Percentiles rank a stretch among this genome's conserved stretches.
phyloP scores from a whole-genome alignment of 169 alveolate species.

The Cardiosporidium cionae region DNA sequence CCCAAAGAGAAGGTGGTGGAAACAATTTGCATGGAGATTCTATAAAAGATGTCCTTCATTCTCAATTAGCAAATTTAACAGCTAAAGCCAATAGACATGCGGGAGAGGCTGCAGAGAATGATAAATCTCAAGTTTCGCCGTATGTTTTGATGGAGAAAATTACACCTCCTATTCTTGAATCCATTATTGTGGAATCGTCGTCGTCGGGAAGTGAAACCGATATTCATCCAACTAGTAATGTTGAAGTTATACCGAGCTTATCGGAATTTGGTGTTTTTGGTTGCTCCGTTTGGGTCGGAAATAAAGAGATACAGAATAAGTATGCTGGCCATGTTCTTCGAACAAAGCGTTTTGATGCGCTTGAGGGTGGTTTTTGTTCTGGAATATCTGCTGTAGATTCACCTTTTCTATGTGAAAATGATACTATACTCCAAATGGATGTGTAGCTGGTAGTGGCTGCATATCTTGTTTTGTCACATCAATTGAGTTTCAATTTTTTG shows the following conservation, averaged over 20 bases:
- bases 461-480: too few relatives aligned
- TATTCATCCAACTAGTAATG: neutral
- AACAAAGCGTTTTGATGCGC: neutral
- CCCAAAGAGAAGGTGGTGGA: constrained; percentile 74
- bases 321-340: neutral
- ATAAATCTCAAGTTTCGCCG: constrained; percentile 8
- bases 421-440: too few relatives aligned
- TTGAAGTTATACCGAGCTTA: neutral
- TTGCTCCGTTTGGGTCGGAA: neutral
- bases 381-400: neutral
- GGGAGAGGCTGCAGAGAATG: constrained; percentile 22
- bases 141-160: constrained; percentile 48
- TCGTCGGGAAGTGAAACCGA: neutral
- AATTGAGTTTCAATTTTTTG: too few relatives aligned
- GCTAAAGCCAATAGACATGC: constrained; percentile 10
- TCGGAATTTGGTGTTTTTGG: neutral
- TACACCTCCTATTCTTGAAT: constrained; percentile 26
- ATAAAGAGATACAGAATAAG: neutral
- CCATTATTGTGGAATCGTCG: neutral
- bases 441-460: too few relatives aligned
- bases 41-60: constrained; percentile 31
- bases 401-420: neutral
- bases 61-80: constrained; percentile 19
- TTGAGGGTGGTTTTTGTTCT: neutral
- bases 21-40: constrained; percentile 55